These are phyloP conservation scores for Didymella pinodella DNA, from an alignment of 2,329 filamentous ascomycete genomes.

Conservation along the genomic window DNA sequence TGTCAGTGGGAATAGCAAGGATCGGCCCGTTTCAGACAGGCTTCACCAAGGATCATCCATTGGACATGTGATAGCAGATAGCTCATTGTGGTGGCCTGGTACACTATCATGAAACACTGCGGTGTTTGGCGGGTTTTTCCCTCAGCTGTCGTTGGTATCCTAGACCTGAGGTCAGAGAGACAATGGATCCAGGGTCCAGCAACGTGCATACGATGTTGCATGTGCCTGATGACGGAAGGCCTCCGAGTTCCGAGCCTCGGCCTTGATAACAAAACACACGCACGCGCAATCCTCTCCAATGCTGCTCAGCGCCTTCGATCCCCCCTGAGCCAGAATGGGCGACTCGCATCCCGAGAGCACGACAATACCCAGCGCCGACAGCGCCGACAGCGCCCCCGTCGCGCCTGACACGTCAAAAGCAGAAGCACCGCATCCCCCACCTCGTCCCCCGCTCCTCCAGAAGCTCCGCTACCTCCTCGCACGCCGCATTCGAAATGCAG, in stretches of 20 bases:
- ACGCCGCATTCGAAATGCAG: slow-evolving; percentile 29
- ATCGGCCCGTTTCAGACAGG: slow-evolving; percentile 19
- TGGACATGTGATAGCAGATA: slow-evolving; percentile 13
- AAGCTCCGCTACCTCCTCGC: slow-evolving; percentile 29
- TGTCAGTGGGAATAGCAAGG: slow-evolving; percentile 9
- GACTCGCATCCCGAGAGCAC: slow-evolving; percentile 30
- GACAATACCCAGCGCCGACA: slow-evolving; percentile 33
- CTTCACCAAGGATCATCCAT: slow-evolving; percentile 2
- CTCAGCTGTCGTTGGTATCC: background rate
- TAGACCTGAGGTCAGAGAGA: background rate
- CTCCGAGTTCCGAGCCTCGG: slow-evolving; percentile 6
- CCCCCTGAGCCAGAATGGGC: slow-evolving; percentile 21
- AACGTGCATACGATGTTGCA: too few relatives aligned
- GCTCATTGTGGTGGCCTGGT: background rate
- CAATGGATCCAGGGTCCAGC: slow-evolving; percentile 7
- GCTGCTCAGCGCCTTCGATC: background rate
- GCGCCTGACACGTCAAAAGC: slow-evolving; percentile 21
- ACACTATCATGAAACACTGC: background rate
- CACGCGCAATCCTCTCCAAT: background rate
- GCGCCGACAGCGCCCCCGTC: slow-evolving; percentile 20
- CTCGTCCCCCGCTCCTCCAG: slow-evolving; percentile 19
- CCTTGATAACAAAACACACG: slow-evolving; percentile 1
- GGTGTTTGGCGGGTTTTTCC: background rate
- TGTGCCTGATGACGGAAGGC: too few relatives aligned
- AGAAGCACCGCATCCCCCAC: slow-evolving; percentile 18